phyloP scores from a whole-genome alignment of 805 yeast genomes.

The Wickerhamiella lipophila region DNA sequence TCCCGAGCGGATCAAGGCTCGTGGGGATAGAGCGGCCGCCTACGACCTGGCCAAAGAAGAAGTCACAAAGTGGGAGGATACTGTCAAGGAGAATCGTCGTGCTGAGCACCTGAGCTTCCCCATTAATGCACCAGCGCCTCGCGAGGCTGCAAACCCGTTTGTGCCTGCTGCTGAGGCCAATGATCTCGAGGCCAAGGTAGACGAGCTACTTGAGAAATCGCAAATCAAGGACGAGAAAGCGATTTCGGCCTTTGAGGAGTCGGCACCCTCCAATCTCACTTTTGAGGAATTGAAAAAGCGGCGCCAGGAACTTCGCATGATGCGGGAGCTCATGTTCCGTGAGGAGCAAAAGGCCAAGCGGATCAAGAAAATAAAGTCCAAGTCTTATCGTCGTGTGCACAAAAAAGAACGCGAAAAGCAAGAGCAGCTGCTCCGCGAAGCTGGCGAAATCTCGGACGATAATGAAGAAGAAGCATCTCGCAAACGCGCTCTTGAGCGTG shows the following conservation, averaged over 20 bases:
- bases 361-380: constrained; percentile 88
- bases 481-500: constrained; percentile 79
- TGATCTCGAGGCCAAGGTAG: constrained; percentile 56
- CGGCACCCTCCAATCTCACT: constrained; percentile 67
- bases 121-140: constrained; percentile 35
- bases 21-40: constrained; percentile 80
- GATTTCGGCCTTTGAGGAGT: constrained; percentile 75
- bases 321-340: constrained; percentile 94
- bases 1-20: constrained; percentile 72
- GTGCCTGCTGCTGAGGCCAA: constrained; percentile 32
- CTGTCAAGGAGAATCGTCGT: constrained; percentile 61
- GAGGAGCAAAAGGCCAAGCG: constrained; percentile 87
- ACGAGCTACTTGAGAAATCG: constrained; percentile 48
- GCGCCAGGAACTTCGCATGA: constrained; percentile 69
- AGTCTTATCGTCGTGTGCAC: constrained; percentile 70
- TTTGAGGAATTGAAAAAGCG: constrained; percentile 67
- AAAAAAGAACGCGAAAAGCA: constrained; percentile 70
- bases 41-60: constrained; percentile 80
- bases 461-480: constrained; percentile 46
- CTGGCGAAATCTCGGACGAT: constrained; percentile 37
- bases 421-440: constrained; percentile 51
- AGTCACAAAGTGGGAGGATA: constrained; percentile 78
- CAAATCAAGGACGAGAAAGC: constrained; percentile 57
- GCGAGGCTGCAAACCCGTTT: constrained; percentile 44
- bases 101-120: constrained; percentile 82